Evolutionary conservation across 2,329 filamentous ascomycete species (phyloP), one percentile per base, ranked within the genome.

Genomic region (Penicillium sp.): DNA sequence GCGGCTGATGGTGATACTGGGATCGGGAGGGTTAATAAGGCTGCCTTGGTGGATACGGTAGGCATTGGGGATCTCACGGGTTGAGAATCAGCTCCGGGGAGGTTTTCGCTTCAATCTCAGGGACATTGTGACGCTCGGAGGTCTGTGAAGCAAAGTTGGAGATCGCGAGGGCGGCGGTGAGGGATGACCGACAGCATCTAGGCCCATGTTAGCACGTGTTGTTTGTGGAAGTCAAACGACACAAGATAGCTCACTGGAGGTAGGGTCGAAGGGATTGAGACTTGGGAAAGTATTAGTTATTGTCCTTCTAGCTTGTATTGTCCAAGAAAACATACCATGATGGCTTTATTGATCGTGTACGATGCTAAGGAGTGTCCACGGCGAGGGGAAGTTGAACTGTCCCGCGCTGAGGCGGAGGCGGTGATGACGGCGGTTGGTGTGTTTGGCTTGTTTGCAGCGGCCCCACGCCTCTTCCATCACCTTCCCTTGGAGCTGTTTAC

Each of bases 141-240:
- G 90, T 91, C 79, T 99, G 94, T 46, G 93, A 97, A 60, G 94
- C 93, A 77, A 99, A 99, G 83, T 99, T 95, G 75, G 92, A 93
- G 55, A 96, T 85, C 55, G 91, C 93, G 65, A 99, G 87, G 63
- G 94, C 93, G 62, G 93, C 91, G 36, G 92, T 97, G 71, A 99
- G 84, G 70, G 91, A 96, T 72, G 90, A 92, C 69, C 94, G 91
- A 11, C 42, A 45, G 42, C 42, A 45, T 45, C 42, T 45, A 45
- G 42, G 42, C 42, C 18, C 5, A 29, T 45, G 28, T 45, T 45
- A 45, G 42, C 42, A 45, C 42, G 42, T 45, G 42, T 45, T 45
- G 42, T 45, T 43, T 45, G 24, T 24, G 42, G 19, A 19, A 16
- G 26, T 16, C 14, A 21, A 31, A 45, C 13, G 42, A 31, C 82